Percentiles rank a stretch among this genome's conserved stretches.
These are phyloP conservation scores for Nematocida ausubeli DNA, from an alignment of 371 early-diverging fungal genomes.

Conservation along the genomic window DNA sequence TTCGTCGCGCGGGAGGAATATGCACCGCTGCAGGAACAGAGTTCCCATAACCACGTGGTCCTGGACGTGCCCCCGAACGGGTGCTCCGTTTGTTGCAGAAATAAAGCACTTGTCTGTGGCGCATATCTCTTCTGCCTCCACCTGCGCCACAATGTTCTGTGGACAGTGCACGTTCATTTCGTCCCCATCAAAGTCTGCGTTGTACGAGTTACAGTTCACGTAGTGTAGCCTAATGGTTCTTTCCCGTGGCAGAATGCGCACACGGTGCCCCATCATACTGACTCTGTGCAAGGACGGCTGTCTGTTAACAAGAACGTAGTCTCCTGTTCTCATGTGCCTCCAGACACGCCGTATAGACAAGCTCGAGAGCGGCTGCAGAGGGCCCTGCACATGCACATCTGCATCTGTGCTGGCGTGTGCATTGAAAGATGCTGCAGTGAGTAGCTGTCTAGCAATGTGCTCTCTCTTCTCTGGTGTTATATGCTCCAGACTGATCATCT, in stretches of 20 bases:
- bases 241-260: constrained; percentile 86
- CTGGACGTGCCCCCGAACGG: constrained; percentile 97
- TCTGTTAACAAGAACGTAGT: constrained; percentile 91
- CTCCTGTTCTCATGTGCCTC: constrained; percentile 90
- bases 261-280: constrained; percentile 96
- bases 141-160: constrained; percentile 86
- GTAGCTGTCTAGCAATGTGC: constrained; percentile 85
- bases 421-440: constrained; percentile 69
- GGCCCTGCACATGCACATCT: background rate
- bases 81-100: constrained; percentile 90
- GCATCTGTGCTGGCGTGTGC: constrained; percentile 24
- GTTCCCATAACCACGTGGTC: constrained; percentile 96
- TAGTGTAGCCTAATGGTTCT: constrained; percentile 99
- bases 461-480: constrained; percentile 80
- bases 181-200: constrained; percentile 99
- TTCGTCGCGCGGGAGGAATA: constrained; percentile 80
- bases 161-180: constrained; percentile 99
- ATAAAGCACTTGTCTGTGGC: constrained; percentile 92
- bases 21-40: constrained; percentile 80
- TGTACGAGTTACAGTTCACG: constrained; percentile 87
- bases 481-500: constrained; percentile 74
- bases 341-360: constrained; percentile 72
- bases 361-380: constrained; percentile 67
- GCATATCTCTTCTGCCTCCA: constrained; percentile 87
- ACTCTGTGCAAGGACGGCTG: constrained; percentile 99